Percentiles rank a stretch among this genome's conserved stretches.
phyloP scores from a whole-genome alignment of 306 rosid genomes.

The Begonia loranthoides region DNA sequence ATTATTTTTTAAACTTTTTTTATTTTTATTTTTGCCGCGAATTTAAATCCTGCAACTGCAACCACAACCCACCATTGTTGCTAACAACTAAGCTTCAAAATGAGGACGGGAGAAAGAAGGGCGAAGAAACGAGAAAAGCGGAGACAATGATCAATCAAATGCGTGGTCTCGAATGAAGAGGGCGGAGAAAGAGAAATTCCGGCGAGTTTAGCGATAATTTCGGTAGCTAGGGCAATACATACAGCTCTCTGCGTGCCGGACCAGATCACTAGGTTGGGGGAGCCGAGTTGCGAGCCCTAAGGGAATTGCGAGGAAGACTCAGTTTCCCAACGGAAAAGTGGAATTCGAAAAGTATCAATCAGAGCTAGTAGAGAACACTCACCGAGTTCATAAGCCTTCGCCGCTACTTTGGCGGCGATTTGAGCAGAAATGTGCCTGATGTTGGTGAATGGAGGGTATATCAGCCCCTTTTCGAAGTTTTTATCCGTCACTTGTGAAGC shows the following conservation, averaged over 20 bases:
- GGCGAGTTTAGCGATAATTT: slow-evolving; percentile 37
- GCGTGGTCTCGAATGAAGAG: neutral
- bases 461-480: slow-evolving; percentile 62
- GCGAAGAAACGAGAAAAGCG: too few species aligned
- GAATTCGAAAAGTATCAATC: neutral
- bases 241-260: slow-evolving; percentile 69
- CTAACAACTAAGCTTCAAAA: neutral
- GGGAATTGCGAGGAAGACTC: neutral
- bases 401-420: slow-evolving; percentile 86
- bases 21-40: neutral
- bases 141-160: too few species aligned
- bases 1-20: too few species aligned
- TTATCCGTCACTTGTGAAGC: slow-evolving; percentile 60
- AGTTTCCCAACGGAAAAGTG: neutral
- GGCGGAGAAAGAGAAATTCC: neutral
- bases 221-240: slow-evolving; percentile 72
- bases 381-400: slow-evolving; percentile 87
- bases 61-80: neutral
- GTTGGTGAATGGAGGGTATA: slow-evolving; percentile 73
- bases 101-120: neutral
- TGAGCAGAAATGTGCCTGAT: slow-evolving; percentile 86
- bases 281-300: slow-evolving; percentile 81
- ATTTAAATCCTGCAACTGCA: neutral
- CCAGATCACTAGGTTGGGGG: slow-evolving; percentile 76
- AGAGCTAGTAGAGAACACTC: neutral